Base-by-base conservation (phyloP, 352 stramenopile genomes). In the Phytophthora cactorum region DNA sequence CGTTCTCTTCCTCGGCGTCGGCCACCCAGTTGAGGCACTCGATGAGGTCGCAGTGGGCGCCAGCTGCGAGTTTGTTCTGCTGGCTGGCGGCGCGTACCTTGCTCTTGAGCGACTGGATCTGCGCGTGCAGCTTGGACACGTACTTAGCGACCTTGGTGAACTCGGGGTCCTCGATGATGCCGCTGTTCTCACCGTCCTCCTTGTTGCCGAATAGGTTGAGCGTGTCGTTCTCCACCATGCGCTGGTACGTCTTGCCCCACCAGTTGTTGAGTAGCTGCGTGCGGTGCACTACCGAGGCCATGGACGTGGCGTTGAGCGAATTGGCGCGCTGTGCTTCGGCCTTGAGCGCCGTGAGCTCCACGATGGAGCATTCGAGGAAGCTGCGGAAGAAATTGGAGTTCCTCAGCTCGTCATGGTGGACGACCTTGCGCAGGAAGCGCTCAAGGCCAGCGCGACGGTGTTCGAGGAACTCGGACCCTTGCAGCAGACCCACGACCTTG, bases 21-120 rank as follows among this genome's bases (percentile, higher is more conserved):
- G 85, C 84, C 51, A 92, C 74, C 56, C 72, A 75, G 63, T 81
- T 82, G 41, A 92, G 78, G 34, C 71, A 82, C 72, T 95, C 87
- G 52, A 93, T 93, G 44, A 95, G 80, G 55, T 91, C 85, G 63
- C 87, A 93, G 81, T 95, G 90, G 5, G 85, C 79, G n/a, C 82
- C 81, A 10, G 87, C 79, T 27, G 87, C 74, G 31, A 91, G 71
- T 50, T 89, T 85, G 74, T 90, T 92, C 68, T 91, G 80, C 52
- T 84, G 70, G 61, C 88, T 83, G 1, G 84, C 85, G 22, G 77
- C 72, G 29, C 77, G 72, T 41, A 79, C 82, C 49, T 90, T 91
- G 27, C 68, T 62, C 70, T 93, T 86, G 56, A 93, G 79, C 49
- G 46, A 67, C 64, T 86, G 79, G 52, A 90, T 84, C 38, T 90